A percentile compares a stretch with the other conserved stretches of the same genome.
phyloP scores from a whole-genome alignment of 2,329 filamentous ascomycete genomes.

The Stemphylium lycopersici region DNA sequence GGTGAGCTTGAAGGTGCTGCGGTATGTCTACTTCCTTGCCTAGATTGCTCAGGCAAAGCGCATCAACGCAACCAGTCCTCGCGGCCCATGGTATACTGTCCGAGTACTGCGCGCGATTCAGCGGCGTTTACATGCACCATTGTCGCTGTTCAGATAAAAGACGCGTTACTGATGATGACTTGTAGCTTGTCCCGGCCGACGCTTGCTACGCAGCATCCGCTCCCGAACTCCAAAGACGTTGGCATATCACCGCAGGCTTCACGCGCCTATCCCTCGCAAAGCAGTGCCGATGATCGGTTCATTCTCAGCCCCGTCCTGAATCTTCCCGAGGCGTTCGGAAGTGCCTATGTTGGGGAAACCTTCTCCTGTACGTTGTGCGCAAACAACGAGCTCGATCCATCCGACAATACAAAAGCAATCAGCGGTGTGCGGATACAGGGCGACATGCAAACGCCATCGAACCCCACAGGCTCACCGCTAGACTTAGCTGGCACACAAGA shows the following conservation, averaged over 20 bases:
- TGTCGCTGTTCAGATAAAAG: not conserved
- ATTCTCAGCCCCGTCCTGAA: constrained; percentile 71
- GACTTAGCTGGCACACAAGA: constrained; percentile 58
- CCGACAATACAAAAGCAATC: constrained; percentile 57
- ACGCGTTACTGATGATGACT: not conserved
- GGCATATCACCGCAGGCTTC: constrained; percentile 64
- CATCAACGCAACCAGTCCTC: not conserved
- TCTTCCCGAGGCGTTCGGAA: constrained; percentile 88
- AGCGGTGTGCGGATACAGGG: constrained; percentile 82
- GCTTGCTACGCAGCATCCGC: constrained; percentile 72
- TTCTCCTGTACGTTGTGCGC: constrained; percentile 94
- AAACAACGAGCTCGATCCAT: constrained; percentile 76
- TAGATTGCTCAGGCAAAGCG: not conserved
- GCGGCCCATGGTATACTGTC: not conserved
- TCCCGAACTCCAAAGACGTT: constrained; percentile 60
- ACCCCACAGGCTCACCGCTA: constrained; percentile 67
- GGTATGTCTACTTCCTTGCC: constrained; percentile 61
- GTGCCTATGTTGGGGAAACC: constrained; percentile 92
- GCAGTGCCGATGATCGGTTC: constrained; percentile 58
- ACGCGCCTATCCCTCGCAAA: constrained; percentile 69
- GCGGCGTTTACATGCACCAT: not conserved
- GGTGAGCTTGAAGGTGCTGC: constrained; percentile 80
- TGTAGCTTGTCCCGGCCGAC: constrained; percentile 80
- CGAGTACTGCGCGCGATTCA: not conserved
- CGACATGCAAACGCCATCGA: constrained; percentile 92